A percentile compares a stretch with the other conserved stretches of the same genome.
Conservation (phyloP, 2,329 filamentous ascomycete genomes). For the Pezicula radicicola region DNA sequence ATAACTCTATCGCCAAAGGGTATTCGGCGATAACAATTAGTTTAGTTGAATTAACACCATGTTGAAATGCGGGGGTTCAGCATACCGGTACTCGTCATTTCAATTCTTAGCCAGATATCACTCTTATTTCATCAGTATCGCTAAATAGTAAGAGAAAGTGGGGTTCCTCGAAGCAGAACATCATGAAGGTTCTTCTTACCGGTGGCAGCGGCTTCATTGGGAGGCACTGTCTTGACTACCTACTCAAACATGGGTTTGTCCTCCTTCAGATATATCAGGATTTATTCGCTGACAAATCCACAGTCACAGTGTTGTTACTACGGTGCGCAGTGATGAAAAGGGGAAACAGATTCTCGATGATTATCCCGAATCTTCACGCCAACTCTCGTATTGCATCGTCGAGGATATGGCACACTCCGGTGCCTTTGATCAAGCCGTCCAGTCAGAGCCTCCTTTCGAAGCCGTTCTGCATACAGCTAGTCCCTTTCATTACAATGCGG, state of each 20-base stretch:
- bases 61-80: no score
- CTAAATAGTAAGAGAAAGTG: no score
- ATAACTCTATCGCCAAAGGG: no score
- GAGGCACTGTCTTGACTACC: conserved; percentile 40
- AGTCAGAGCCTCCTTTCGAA: conserved; percentile 52
- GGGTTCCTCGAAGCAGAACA: no score
- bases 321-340: conserved; percentile 39
- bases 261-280: not conserved
- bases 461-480: conserved; percentile 68
- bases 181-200: conserved; percentile 6
- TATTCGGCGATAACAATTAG: no score
- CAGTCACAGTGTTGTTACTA: conserved; percentile 33
- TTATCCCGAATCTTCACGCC: conserved; percentile 14
- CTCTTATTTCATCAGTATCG: no score
- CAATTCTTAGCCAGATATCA: no score
- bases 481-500: conserved; percentile 34
- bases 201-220: conserved; percentile 46
- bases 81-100: no score
- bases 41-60: no score
- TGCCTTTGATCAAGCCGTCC: conserved; percentile 58
- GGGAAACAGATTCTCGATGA: conserved; percentile 35
- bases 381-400: conserved; percentile 45
- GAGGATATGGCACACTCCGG: conserved; percentile 62
- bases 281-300: not conserved
- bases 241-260: conserved; percentile 21